phyloP scores from a whole-genome alignment of 495 filamentous ascomycete genomes.

The Aspergillus bertholletiae region DNA sequence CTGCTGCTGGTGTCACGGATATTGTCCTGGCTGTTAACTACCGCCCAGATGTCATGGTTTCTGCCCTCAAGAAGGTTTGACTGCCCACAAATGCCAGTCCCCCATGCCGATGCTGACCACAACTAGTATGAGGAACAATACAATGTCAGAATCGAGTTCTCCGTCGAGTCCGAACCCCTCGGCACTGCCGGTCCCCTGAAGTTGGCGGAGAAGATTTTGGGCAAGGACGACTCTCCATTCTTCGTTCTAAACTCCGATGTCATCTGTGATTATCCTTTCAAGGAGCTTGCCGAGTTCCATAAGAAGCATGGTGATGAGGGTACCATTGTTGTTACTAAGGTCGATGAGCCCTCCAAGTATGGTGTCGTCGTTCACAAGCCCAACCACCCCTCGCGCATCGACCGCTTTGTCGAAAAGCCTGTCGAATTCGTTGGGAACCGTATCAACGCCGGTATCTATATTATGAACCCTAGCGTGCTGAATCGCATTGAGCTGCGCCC shows the following conservation, averaged over 20 bases:
- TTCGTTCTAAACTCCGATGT: constrained; percentile 99
- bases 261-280: constrained; percentile 97
- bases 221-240: constrained; percentile 90
- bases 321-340: constrained; percentile 98
- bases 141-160: constrained; percentile 92
- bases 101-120: not conserved
- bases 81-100: not conserved
- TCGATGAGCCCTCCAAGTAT: constrained; percentile 98
- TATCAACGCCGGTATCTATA: constrained; percentile 99
- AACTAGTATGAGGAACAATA: constrained; percentile 84
- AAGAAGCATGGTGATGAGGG: constrained; percentile 89
- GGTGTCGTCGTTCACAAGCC: constrained; percentile 99
- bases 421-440: constrained; percentile 99
- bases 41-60: constrained; percentile 91
- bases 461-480: constrained; percentile 90
- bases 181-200: constrained; percentile 96
- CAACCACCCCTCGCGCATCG: constrained; percentile 84
- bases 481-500: constrained; percentile 92
- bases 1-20: constrained; percentile 93
- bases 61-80: constrained; percentile 62
- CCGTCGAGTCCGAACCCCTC: constrained; percentile 90
- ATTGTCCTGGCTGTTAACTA: constrained; percentile 99
- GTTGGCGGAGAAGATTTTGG: constrained; percentile 89
- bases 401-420: constrained; percentile 99
- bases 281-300: constrained; percentile 84